Conservation (phyloP, 495 filamentous ascomycete species). For the Chaetomidium leptoderma region DNA sequence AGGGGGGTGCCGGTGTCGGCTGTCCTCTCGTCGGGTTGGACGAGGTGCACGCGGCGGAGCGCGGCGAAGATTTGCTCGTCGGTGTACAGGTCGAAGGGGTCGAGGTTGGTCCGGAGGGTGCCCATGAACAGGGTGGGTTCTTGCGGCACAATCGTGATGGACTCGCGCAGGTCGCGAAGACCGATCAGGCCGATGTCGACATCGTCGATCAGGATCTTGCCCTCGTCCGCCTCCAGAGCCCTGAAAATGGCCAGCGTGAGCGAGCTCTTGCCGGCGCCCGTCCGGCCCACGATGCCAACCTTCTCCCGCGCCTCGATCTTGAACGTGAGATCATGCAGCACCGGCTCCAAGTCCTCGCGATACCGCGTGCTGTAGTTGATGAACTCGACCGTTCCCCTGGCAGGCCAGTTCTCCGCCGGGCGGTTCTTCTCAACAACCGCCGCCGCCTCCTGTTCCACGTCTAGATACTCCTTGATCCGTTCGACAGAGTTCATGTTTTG, state of each 20-base stretch:
- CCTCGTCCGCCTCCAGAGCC: constrained; percentile 87
- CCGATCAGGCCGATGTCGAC: constrained; percentile 87
- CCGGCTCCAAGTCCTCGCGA: constrained; percentile 77
- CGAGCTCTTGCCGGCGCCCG: constrained; percentile 96
- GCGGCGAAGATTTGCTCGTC: constrained; percentile 88
- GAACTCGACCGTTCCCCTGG: constrained; percentile 80
- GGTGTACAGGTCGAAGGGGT: constrained; percentile 87
- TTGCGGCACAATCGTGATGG: constrained; percentile 97
- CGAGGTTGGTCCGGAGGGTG: constrained; percentile 90
- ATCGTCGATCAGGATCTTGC: constrained; percentile 85
- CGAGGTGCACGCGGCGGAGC: constrained; percentile 85
- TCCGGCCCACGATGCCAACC: constrained; percentile 94
- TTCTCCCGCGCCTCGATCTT: constrained; percentile 83
- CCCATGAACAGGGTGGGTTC: constrained; percentile 97
- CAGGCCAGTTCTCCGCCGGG: constrained; percentile 78
- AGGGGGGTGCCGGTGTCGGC: constrained; percentile 4
- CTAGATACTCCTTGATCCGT: constrained; percentile 92
- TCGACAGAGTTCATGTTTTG: constrained; percentile 99
- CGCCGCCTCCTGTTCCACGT: constrained; percentile 89
- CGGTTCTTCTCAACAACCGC: constrained; percentile 73
- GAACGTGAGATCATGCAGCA: constrained; percentile 79
- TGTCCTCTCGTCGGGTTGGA: constrained; percentile 55
- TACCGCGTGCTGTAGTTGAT: constrained; percentile 85
- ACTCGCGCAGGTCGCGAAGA: constrained; percentile 82
- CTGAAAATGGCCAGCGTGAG: constrained; percentile 94